Conservation (phyloP, 208 protist species). For the Trypanosoma scelopori region DNA sequence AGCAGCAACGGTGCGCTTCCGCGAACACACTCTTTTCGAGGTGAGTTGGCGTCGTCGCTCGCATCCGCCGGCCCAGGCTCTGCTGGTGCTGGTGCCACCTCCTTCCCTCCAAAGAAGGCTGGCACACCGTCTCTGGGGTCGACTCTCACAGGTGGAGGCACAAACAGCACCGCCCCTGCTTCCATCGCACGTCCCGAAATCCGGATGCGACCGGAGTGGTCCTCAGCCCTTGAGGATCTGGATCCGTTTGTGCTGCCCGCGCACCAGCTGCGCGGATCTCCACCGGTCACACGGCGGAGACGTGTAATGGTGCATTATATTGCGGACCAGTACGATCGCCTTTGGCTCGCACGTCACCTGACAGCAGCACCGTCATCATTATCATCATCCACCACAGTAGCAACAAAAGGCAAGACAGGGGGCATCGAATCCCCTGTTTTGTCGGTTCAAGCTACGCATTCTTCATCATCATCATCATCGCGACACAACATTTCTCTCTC, state of each 20-base stretch:
- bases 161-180: conserved; percentile 39
- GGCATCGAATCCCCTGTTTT: conserved; percentile 21
- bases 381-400: conserved; percentile 17
- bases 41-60: conserved; percentile 10
- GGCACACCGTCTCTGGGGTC: background rate
- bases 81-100: background rate
- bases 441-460: conserved; percentile 13
- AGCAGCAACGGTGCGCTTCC: conserved; percentile 11
- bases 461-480: conserved; percentile 3
- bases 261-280: conserved; percentile 30
- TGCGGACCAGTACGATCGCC: conserved; percentile 59
- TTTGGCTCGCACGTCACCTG: conserved; percentile 49
- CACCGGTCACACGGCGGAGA: conserved; percentile 9
- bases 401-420: conserved; percentile 49
- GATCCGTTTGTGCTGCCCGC: conserved; percentile 37
- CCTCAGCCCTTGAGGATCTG: conserved; percentile 32
- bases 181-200: conserved; percentile 64
- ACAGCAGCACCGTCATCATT: conserved; percentile 16
- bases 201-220: conserved; percentile 49
- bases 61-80: background rate
- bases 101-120: conserved; percentile 5
- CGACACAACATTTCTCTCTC: conserved; percentile 21
- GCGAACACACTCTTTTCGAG: conserved; percentile 7
- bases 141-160: conserved; percentile 6
- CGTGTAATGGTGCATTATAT: conserved; percentile 41